Evolutionary conservation across 202 grass and related monocot genomes (phyloP).

Genomic region (Schoenoplectus tabernaemontani): DNA sequence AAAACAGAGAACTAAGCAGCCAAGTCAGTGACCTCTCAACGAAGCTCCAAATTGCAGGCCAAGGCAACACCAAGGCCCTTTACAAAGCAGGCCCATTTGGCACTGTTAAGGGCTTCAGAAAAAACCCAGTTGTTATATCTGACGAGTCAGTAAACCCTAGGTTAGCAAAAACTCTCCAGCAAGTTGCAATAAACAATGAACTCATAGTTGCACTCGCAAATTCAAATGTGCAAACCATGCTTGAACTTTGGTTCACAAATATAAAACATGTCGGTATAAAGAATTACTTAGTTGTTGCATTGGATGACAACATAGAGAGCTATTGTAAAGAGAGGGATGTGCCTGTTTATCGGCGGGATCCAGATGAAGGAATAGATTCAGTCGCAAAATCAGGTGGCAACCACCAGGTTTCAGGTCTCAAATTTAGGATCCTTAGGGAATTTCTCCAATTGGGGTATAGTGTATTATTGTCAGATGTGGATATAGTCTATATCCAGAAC

Average conservation of each 20-base stretch:
- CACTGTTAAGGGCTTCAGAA: constrained; percentile 85
- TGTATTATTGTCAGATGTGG: constrained; percentile 86
- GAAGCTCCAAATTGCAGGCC: constrained; percentile 60
- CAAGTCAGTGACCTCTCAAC: constrained; percentile 53
- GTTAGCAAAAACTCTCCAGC: constrained; percentile 59
- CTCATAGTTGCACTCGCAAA: constrained; percentile 84
- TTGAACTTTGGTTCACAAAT: constrained; percentile 84
- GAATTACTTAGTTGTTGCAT: constrained; percentile 88
- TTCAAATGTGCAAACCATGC: constrained; percentile 74
- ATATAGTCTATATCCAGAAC: constrained; percentile 92
- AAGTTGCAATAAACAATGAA: constrained; percentile 75
- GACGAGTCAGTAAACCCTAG: constrained; percentile 71
- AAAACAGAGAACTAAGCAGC: constrained; percentile 70
- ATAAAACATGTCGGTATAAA: constrained; percentile 73
- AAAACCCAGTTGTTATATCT: constrained; percentile 67
- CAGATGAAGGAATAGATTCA: constrained; percentile 66
- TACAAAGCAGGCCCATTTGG: constrained; percentile 78
- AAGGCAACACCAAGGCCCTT: constrained; percentile 37
- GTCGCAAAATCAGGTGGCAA: constrained; percentile 72
- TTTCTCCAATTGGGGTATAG: constrained; percentile 94
- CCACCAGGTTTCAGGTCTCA: constrained; percentile 86
- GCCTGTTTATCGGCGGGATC: constrained; percentile 74
- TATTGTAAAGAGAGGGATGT: constrained; percentile 65
- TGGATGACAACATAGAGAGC: constrained; percentile 61
- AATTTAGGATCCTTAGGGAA: constrained; percentile 82